Evolutionary conservation across 2,329 filamentous ascomycete species (phyloP), one percentile per base, ranked within the genome.

Genomic region (Arthrobotrys iridis): DNA sequence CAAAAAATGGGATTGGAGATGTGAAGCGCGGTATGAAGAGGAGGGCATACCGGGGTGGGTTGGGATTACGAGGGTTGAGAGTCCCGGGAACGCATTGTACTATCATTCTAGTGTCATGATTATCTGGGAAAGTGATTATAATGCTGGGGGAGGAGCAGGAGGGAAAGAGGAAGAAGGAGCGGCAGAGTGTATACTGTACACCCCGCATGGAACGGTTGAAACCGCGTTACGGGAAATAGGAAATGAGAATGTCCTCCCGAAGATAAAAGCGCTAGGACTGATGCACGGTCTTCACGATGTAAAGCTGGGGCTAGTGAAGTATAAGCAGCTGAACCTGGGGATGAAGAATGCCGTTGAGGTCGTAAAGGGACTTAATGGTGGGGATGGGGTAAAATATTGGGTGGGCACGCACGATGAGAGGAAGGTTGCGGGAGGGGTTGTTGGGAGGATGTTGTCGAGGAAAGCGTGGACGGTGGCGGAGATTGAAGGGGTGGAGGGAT

Each of bases 201-300:
- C 88, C 0, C 88, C 89, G 0, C 89, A 90, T 79, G 88, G 88
- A 30, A 87, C 90, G 57, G 81, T 83, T 0, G 81, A 83, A 13
- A 77, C 81, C 0, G 84, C 86, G 18, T 81, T 90, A 2, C 77
- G 79, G 0, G 81, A 83, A 0, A 79, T 89, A 5, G 80, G 81
- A 0, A 76, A 77, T 0, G 84, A 85, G 0, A 79, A 81, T 0
- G 35, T 13, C 4, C 4, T 4, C 11, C 86, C 86, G 0, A 80
- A 83, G 0, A 81, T 90, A 28, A 80, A 82, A 1, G 85, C 85
- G 0, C 83, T 90, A 0, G 88, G 87, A 0, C 84, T 91, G 55
- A 81, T 91, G 5, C 89, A 91, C 80, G 88, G 89, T 0, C 81
- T 91, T 6, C 86, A 90, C 78, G 87, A 90, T 77, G 85, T 90